Conservation (phyloP, 164 flowering plant species). For the Protea cynaroides region DNA sequence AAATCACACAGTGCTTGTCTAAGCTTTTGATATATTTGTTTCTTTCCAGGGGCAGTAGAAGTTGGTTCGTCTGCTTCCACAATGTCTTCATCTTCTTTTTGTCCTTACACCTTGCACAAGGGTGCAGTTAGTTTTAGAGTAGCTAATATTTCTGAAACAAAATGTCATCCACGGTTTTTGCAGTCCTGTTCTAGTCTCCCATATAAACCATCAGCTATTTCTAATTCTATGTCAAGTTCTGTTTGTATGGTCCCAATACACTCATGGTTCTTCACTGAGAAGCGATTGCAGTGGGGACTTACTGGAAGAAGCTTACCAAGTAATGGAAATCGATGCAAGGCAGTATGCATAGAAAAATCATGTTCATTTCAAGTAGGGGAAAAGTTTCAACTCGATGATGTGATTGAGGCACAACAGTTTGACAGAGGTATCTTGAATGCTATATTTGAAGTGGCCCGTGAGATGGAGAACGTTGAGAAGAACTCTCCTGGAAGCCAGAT, state of each 20-base stretch:
- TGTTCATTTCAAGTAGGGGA: slow-evolving; percentile 36
- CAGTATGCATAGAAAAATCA: slow-evolving; percentile 23
- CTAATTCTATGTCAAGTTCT: slow-evolving; percentile 14
- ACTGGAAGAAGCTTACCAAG: slow-evolving; percentile 10
- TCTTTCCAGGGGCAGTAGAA: too few species aligned
- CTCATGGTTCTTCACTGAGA: slow-evolving; percentile 12
- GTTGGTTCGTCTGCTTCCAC: neutral
- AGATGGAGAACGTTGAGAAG: slow-evolving; percentile 86
- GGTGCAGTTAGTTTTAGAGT: slow-evolving; percentile 3
- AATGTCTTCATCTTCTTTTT: slow-evolving; percentile 4
- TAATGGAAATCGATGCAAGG: slow-evolving; percentile 26
- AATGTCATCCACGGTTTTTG: slow-evolving; percentile 11
- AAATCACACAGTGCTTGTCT: too few species aligned
- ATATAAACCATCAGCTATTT: slow-evolving; percentile 10
- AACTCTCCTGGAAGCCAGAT: slow-evolving; percentile 60
- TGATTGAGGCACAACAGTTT: slow-evolving; percentile 91
- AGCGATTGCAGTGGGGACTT: slow-evolving; percentile 12
- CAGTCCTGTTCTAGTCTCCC: slow-evolving; percentile 9
- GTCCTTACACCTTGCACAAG: neutral
- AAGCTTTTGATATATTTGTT: too few species aligned
- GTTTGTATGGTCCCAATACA: slow-evolving; percentile 4
- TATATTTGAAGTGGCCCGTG: slow-evolving; percentile 80
- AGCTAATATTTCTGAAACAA: neutral
- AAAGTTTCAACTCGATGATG: slow-evolving; percentile 84
- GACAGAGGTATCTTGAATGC: slow-evolving; percentile 71